These are phyloP conservation scores for Blastocrithidia nonstop DNA, from an alignment of 208 protist species.

Conservation along the genomic window DNA sequence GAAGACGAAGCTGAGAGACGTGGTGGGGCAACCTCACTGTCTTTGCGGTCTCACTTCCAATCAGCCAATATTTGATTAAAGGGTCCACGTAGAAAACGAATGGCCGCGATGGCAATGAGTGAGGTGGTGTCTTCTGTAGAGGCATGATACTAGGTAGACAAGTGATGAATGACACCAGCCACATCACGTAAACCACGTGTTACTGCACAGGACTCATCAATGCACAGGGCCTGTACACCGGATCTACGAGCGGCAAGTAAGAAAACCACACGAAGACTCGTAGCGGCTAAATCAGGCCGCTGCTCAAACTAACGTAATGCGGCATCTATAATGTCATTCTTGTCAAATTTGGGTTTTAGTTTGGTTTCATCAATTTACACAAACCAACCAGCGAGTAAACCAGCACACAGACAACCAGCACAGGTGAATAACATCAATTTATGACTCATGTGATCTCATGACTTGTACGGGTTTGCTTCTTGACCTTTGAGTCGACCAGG, in stretches of 20 bases:
- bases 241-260: conserved; percentile 64
- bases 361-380: conserved; percentile 65
- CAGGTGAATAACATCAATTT: conserved; percentile 74
- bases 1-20: too few species aligned
- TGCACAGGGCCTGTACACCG: conserved; percentile 28
- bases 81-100: conserved; percentile 58
- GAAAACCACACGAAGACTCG: conserved; percentile 60
- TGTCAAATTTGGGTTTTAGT: conserved; percentile 44
- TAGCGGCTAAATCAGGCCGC: conserved; percentile 62
- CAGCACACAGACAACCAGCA: conserved; percentile 50
- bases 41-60: conserved; percentile 76
- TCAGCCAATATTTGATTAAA: conserved; percentile 21
- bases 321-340: conserved; percentile 29
- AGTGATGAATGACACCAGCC: conserved; percentile 51
- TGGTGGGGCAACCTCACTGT: conserved; percentile 31
- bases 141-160: conserved; percentile 21
- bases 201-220: conserved; percentile 70
- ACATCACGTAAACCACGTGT: conserved; percentile 48
- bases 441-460: conserved; percentile 76
- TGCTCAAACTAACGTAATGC: conserved; percentile 58
- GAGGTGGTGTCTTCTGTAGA: conserved; percentile 56
- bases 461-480: conserved; percentile 76
- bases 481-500: conserved; percentile 16
- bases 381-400: conserved; percentile 39
- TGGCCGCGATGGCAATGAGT: conserved; percentile 43